A percentile compares a stretch with the other conserved stretches of the same genome.
These are phyloP conservation scores for Aspergillus fructus DNA, from an alignment of 2,329 filamentous ascomycete genomes.

Conservation along the genomic window DNA sequence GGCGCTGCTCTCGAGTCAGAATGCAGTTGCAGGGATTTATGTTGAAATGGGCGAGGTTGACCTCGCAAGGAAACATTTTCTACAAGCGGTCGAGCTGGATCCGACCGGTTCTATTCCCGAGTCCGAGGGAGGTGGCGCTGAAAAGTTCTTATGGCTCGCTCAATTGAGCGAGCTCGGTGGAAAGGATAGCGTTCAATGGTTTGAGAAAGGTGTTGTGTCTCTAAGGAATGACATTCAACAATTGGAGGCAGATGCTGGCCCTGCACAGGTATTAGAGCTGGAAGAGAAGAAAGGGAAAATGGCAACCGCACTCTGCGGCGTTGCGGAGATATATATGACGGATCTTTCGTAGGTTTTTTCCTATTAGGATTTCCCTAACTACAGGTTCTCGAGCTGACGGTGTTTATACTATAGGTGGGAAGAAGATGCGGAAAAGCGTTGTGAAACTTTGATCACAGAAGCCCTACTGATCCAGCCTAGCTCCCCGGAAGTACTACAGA, in stretches of 20 bases:
- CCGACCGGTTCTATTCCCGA: slow-evolving; percentile 70
- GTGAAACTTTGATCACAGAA: slow-evolving; percentile 86
- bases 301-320: slow-evolving; percentile 87
- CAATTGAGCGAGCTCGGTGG: slow-evolving; percentile 73
- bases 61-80: slow-evolving; percentile 69
- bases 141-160: slow-evolving; percentile 93
- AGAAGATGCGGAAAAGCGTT: slow-evolving; percentile 81
- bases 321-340: slow-evolving; percentile 98
- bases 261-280: slow-evolving; percentile 42
- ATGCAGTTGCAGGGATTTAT: slow-evolving; percentile 76
- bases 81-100: slow-evolving; percentile 72
- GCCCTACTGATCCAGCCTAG: slow-evolving; percentile 81
- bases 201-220: slow-evolving; percentile 65
- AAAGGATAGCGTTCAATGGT: slow-evolving; percentile 60
- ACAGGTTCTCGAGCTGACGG: not conserved
- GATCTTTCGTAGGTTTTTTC: slow-evolving; percentile 69
- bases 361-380: not conserved
- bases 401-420: slow-evolving; percentile 61
- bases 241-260: slow-evolving; percentile 53
- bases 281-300: slow-evolving; percentile 78
- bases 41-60: slow-evolving; percentile 82
- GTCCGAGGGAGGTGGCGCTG: slow-evolving; percentile 74
- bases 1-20: slow-evolving; percentile 59
- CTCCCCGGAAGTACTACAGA: slow-evolving; percentile 88
- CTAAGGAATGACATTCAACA: slow-evolving; percentile 70